phyloP scores from a whole-genome alignment of 2,329 filamentous ascomycete genomes.

The Beauveria bassiana region DNA sequence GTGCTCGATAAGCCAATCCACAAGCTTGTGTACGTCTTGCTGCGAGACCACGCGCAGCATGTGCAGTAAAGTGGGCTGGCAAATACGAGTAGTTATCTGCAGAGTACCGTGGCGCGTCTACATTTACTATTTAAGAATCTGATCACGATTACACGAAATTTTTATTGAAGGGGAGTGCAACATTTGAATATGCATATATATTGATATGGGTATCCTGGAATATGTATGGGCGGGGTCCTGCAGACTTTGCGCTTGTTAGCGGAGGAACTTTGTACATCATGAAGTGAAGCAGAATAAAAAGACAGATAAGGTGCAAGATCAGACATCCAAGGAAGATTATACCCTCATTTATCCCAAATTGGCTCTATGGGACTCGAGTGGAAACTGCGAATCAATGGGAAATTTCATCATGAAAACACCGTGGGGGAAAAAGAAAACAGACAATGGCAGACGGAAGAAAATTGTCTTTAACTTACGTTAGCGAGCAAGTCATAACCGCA shows the following conservation, averaged over 20 bases:
- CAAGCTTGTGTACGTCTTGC: too few species aligned
- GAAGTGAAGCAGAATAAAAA: constrained; percentile 10
- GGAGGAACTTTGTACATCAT: constrained; percentile 3
- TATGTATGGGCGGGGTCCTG: constrained; percentile 5
- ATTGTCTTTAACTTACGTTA: constrained; percentile 11
- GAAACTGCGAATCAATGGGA: constrained; percentile 81
- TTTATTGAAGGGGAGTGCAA: not conserved
- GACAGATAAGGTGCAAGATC: constrained; percentile 31
- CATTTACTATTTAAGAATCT: not conserved
- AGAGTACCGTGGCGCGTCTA: too few species aligned
- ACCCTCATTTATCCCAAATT: constrained; percentile 62
- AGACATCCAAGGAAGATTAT: constrained; percentile 71
- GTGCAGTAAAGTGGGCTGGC: not conserved
- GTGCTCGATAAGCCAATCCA: too few species aligned
- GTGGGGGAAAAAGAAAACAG: constrained; percentile 1
- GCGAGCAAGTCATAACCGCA: not conserved
- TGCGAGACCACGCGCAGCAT: too few species aligned
- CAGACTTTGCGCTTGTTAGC: constrained; percentile 19
- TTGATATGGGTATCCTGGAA: not conserved
- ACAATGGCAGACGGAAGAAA: constrained; percentile 6
- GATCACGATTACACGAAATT: not conserved
- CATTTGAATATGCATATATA: not conserved
- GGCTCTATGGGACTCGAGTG: constrained; percentile 69
- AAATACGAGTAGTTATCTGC: not conserved
- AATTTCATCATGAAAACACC: constrained; percentile 58